Conservation (phyloP, 2,329 filamentous ascomycete genomes). For the Aureobasidium sp. region DNA sequence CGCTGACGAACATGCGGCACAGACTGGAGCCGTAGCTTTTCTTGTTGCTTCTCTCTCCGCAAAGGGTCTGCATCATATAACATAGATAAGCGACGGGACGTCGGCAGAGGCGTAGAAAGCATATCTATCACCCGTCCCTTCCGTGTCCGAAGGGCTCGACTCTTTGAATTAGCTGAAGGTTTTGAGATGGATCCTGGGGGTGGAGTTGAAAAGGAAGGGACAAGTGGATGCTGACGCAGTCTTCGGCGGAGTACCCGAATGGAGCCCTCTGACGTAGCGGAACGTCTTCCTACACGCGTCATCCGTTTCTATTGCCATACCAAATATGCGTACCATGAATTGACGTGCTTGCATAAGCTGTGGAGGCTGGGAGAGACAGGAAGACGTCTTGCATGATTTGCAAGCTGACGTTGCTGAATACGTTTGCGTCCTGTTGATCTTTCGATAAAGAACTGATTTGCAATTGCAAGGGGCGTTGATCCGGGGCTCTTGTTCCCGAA, state of each 20-base stretch:
- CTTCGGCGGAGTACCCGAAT: neutral
- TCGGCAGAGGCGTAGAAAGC: neutral
- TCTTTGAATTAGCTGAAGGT: neutral
- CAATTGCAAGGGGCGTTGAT: neutral
- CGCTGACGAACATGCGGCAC: neutral
- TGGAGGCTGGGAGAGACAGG: neutral
- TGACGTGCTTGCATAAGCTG: neutral
- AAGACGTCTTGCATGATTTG: neutral
- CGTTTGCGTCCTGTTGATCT: neutral
- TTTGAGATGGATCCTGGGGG: neutral
- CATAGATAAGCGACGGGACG: neutral
- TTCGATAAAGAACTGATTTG: neutral
- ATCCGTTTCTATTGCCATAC: neutral
- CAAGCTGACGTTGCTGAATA: constrained; percentile 3
- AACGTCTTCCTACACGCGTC: neutral
- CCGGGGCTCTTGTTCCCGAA: neutral
- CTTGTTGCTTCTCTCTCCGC: neutral
- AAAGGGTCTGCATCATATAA: neutral
- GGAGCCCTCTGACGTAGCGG: neutral
- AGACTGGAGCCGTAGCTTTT: neutral
- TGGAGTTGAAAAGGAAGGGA: neutral
- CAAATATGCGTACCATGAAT: neutral
- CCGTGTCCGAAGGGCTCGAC: neutral
- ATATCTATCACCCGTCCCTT: neutral
- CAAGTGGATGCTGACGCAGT: neutral